Evolutionary conservation across 2,329 filamentous ascomycete species (phyloP), one percentile per base, ranked within the genome.

Genomic region (Cordyceps tenuipes): DNA sequence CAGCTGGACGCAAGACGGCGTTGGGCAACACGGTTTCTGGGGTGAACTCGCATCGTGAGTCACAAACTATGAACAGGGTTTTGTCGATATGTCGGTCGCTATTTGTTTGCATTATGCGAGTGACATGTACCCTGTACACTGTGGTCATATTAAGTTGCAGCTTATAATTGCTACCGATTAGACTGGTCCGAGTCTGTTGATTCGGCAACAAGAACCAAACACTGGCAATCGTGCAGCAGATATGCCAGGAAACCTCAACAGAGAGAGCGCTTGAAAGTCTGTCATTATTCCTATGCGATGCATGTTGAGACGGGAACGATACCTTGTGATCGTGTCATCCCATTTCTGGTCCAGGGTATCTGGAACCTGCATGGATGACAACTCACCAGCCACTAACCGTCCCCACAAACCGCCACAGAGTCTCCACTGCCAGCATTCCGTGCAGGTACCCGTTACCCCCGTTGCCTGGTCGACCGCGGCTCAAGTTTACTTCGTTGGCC

Each of bases 371-470:
- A 44, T 36, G 3, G 34, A 39, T 19, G 23, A 34, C 31, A 17
- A 21, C 48, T 23, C 29, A 46, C 12, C 43, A 26, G 44, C 44
- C 44, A 47, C 44, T 10, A 47, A 23, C 51, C 8, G 9, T 21
- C 49, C 23, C 49, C 49, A 47, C 44, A 36, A 51, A n/a, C 49
- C 21, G 36, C 51, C 51, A 54, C 36, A 2, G 19, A 21, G 26
- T 17, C 55, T 41, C 57, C 57, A 52, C 57, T 21, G n/a, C n/a
- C 36, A 52, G 41, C 57, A 59, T 59, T 59, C 57, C 49, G 57
- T 3, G 5, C 15, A 41, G 57, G 39, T 49, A 49, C 57, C 57
- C 57, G 43, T 47, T 60, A 49, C 50, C 13, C 19, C 31, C 41
- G 57, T 60, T 60, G 57, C 57, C 57, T 9, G 39, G 50, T 23